Base-by-base conservation (phyloP, 2,329 filamentous ascomycete species). In the Ceratocystis smalleyi region DNA sequence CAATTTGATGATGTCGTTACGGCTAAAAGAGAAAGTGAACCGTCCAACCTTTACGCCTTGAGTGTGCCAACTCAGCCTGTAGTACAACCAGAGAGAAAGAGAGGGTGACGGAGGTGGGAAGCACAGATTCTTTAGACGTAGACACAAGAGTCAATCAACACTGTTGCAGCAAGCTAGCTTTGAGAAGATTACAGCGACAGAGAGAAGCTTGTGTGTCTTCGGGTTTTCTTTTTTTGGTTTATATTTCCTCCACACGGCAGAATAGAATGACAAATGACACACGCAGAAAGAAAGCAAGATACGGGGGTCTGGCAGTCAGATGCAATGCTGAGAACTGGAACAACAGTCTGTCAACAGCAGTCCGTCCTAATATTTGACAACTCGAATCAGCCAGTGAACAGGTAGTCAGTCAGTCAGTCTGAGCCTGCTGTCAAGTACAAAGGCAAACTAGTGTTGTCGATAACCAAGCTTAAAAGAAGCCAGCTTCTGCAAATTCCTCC, bases 261-360 rank as follows among this genome's bases (percentile, higher is more conserved):
- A 35, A 54, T 24, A 35, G 55, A 55, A 62, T 30, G 22, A 27
- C 27, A 22, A 59, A 61, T 61, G 24, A 59, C 55, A 59, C 32
- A 62, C 43, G 17, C 45, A 54, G 22, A 60, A 64, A 64, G 40
- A 43, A 51, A 64, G 45, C 55, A 60, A 61, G 30, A 57, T n/a
- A 57, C 22, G 54, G 32, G 54, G n/a, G 30, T 57, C 54, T 19
- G 54, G 54, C 30, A 57, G 30, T 57, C 54, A 57, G 32, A 35
- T 57, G 54, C 54, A 57, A 35, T 57, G 54, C 54, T 57, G 27
- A 24, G 47, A 27, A 51, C 47, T 40, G 35, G 35, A 40, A 40
- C 35, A 40, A 40, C 35, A 40, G 35, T 40, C 35, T 24, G 47
- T 51, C 22, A 57, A 24, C 27, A 57, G 27, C n/a, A 24, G 49